Conservation (phyloP, 1,284 basidiomycete species). For the Malassezia globosa region DNA sequence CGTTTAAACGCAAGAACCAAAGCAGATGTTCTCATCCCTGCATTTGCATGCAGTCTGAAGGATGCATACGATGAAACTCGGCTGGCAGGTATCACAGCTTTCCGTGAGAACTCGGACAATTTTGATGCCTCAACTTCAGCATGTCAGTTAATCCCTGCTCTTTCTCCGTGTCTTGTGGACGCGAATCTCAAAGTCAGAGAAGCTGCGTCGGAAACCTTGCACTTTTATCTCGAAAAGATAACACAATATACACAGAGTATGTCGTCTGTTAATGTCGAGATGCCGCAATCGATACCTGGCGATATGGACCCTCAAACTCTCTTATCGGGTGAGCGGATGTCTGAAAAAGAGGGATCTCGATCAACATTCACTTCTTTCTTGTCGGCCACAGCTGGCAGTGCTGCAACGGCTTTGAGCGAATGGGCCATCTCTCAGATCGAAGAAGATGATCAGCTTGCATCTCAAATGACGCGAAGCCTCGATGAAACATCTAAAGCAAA, state of each 20-base stretch:
- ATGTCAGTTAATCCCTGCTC: conserved; percentile 27
- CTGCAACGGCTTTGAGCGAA: conserved; percentile 33
- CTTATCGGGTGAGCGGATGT: background rate
- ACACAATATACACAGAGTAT: background rate
- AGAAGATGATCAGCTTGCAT: conserved; percentile 4
- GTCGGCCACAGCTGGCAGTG: conserved; percentile 31
- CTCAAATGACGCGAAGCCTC: background rate
- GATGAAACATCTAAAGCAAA: background rate
- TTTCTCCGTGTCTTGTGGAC: conserved; percentile 40
- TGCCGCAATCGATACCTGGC: background rate
- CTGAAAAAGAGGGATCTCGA: background rate
- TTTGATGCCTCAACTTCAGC: conserved; percentile 53
- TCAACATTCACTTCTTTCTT: conserved; percentile 9
- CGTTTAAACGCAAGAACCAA: conserved; percentile 75
- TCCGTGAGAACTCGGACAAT: conserved; percentile 85
- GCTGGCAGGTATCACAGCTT: conserved; percentile 86
- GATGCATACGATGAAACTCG: conserved; percentile 85
- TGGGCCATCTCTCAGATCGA: conserved; percentile 31
- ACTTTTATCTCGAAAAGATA: conserved; percentile 32
- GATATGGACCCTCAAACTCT: background rate
- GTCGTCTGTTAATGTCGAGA: background rate
- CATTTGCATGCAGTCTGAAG: conserved; percentile 78
- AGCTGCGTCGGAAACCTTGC: conserved; percentile 30
- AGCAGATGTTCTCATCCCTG: conserved; percentile 80
- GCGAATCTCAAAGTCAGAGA: conserved; percentile 38